Evolutionary conservation across 2,329 filamentous ascomycete species (phyloP), one percentile per base, ranked within the genome.

Genomic region (Pyricularia sp.): DNA sequence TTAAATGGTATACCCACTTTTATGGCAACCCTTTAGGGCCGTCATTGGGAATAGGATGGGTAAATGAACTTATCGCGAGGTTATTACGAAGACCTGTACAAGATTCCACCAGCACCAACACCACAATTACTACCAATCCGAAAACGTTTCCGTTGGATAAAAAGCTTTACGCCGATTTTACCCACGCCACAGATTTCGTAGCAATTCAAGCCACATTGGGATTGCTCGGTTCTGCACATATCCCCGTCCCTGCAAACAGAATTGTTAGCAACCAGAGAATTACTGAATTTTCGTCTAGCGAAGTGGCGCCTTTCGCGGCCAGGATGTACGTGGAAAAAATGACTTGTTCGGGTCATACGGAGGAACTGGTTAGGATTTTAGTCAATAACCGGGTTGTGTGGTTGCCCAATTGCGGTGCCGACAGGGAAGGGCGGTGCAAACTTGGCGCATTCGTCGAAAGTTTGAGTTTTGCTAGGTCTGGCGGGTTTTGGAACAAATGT

Each of bases 261-360:
- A 77, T 87, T 30, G 76, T 84, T 55, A 80, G 84, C 63, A 81
- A 85, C 0, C 72, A 78, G 5, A 77, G 87, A 69, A 85, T 85
- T 0, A 82, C 86, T 50, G 92, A 92, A 3, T 97, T 88, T 77
- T 89, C 90, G 11, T 87, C 92, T 0, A 85, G 89, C 17, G 94
- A 91, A 90, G 86, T 87, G 0, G 92, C 97, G 25, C 92, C 94
- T 0, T 97, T 97, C 78, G 92, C 85, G 0, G 89, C 87, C n/a
- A 84, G 93, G 68, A 86, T 93, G 78, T 97, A 96, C 77, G 87
- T 97, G 50, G 94, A 97, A 84, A 95, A 94, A 83, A 89, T 97
- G 86, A 79, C 78, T 59, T 97, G 94, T 77, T 75, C 30, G 36
- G 70, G 59, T 14, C 77, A 79, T 20, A 72, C 79, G 1, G 87